These are phyloP conservation scores for Colletotrichum musicola DNA, from an alignment of 2,329 filamentous ascomycete genomes.

Conservation along the genomic window DNA sequence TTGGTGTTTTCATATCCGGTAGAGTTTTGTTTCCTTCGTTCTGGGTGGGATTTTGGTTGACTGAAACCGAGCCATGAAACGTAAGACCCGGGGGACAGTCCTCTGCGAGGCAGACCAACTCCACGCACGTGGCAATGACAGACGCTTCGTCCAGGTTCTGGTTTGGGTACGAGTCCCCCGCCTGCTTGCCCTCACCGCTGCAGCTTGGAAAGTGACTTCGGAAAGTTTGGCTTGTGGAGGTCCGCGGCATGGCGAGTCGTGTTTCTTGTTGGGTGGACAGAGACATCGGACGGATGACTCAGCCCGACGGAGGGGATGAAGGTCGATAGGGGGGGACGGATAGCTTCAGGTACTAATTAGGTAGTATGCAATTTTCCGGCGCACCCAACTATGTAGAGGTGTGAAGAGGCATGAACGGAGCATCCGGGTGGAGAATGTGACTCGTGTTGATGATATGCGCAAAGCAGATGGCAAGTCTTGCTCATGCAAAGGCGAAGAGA, in stretches of 20 bases:
- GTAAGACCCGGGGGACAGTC: background rate
- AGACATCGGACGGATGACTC: constrained; percentile 14
- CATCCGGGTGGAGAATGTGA: constrained; percentile 15
- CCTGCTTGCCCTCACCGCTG: background rate
- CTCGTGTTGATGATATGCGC: constrained; percentile 5
- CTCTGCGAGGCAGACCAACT: background rate
- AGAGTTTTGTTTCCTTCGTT: constrained; percentile 11
- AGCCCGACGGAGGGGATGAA: background rate
- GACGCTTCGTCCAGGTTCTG: constrained; percentile 11
- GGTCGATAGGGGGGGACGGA: no score
- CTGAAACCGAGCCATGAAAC: constrained; percentile 32
- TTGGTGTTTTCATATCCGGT: background rate
- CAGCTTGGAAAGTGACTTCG: constrained; percentile 1
- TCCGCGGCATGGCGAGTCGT: constrained; percentile 11
- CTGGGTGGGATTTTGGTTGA: background rate
- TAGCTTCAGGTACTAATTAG: no score
- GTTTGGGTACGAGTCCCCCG: background rate
- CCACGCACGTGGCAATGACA: background rate
- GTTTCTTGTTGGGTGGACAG: background rate
- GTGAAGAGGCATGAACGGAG: constrained; percentile 10
- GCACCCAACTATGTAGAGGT: background rate
- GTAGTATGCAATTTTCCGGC: no score
- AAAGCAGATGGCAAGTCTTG: background rate
- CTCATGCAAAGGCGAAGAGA: background rate
- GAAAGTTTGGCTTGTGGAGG: constrained; percentile 19